phyloP scores from a whole-genome alignment of 768 basidiomycete species.

The Lentinus brumalis region DNA sequence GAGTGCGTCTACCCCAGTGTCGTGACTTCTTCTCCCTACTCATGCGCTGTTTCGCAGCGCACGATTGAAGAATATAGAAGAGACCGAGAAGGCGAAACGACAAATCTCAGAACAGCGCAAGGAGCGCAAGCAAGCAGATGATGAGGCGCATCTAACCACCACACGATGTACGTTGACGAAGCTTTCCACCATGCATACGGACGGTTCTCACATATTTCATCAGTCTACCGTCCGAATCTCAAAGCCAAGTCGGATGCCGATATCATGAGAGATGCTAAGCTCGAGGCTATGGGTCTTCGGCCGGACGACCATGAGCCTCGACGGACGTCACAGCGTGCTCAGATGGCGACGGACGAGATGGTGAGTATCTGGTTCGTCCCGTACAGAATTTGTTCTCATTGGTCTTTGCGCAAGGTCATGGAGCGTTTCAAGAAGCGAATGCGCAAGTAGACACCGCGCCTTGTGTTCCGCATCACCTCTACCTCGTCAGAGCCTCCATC shows the following conservation, averaged over 20 bases:
- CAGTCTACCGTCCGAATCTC: constrained; percentile 85
- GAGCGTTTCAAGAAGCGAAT: constrained; percentile 98
- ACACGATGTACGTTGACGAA: constrained; percentile 65
- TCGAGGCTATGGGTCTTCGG: constrained; percentile 81
- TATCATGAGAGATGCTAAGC: constrained; percentile 83
- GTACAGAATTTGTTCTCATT: neutral
- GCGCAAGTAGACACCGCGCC: constrained; percentile 52
- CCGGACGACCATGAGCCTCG: constrained; percentile 49
- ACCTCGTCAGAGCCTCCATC: neutral
- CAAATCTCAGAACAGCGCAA: constrained; percentile 74
- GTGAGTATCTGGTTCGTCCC: constrained; percentile 45
- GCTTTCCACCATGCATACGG: neutral
- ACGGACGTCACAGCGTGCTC: constrained; percentile 53
- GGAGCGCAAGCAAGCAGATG: constrained; percentile 55
- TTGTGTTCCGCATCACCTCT: neutral
- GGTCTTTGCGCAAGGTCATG: constrained; percentile 64
- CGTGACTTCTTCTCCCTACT: neutral
- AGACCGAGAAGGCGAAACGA: constrained; percentile 95
- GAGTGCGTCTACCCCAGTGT: constrained; percentile 64
- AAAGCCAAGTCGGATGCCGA: constrained; percentile 86
- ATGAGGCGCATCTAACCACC: constrained; percentile 84
- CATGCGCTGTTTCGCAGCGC: constrained; percentile 48
- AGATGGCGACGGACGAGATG: constrained; percentile 90
- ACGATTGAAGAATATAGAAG: constrained; percentile 93
- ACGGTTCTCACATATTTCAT: neutral